These are phyloP conservation scores for Penicillium sclerotigenum DNA, from an alignment of 2,329 filamentous ascomycete species.

Conservation along the genomic window DNA sequence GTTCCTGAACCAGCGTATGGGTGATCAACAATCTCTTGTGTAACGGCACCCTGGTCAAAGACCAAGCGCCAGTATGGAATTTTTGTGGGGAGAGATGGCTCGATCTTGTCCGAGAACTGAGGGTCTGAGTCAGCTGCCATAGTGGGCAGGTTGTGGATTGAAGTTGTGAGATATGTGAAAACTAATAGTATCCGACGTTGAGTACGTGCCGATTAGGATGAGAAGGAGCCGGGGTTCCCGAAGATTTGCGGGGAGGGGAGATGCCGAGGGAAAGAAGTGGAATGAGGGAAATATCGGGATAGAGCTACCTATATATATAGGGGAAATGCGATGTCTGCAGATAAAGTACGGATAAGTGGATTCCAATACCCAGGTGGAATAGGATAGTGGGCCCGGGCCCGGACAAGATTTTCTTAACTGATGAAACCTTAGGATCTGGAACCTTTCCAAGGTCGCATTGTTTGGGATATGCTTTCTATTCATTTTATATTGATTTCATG, in stretches of 20 bases:
- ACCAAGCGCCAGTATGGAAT: conserved; percentile 52
- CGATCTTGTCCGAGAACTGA: conserved; percentile 27
- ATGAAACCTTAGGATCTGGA: not conserved
- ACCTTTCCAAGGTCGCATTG: not conserved
- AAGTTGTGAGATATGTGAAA: not conserved
- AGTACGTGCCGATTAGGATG: not conserved
- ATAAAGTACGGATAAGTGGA: not conserved
- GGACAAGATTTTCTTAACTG: not conserved
- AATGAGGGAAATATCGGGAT: not conserved
- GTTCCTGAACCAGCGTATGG: conserved; percentile 62
- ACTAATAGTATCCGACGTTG: not conserved
- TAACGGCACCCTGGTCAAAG: conserved; percentile 57
- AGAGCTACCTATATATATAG: not conserved
- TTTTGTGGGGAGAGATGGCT: conserved; percentile 26
- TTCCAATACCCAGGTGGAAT: not conserved
- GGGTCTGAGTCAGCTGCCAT: conserved; percentile 29
- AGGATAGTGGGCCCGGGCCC: not conserved
- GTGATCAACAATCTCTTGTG: conserved; percentile 54
- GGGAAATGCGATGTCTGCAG: not conserved
- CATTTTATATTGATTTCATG: not conserved
- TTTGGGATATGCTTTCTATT: not conserved
- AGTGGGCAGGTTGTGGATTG: conserved; percentile 10
- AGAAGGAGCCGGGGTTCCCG: not conserved
- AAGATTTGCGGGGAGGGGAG: not conserved
- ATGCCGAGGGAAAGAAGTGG: not conserved